Percentiles rank a stretch among this genome's conserved stretches.
Evolutionary conservation across 2,329 filamentous ascomycete genomes (phyloP).

Genomic region (Reticulascus tulasneorum): DNA sequence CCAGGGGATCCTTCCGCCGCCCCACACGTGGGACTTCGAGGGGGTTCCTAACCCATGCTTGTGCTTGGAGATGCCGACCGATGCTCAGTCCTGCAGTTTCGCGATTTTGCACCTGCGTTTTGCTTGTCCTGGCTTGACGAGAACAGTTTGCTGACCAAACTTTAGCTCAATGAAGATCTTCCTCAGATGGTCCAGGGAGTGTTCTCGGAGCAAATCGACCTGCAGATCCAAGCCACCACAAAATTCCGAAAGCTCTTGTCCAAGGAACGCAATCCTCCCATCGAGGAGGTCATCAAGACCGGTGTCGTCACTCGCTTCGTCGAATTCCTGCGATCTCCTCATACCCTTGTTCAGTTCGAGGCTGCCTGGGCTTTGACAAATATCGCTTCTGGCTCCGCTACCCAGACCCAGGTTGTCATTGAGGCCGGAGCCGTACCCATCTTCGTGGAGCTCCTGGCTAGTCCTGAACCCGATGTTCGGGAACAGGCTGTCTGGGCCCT

Average conservation of each 20-base stretch:
- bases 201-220: conserved; percentile 97
- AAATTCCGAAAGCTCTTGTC: conserved; percentile 98
- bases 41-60: conserved; percentile 6
- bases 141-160: conserved; percentile 21
- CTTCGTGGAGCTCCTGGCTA: conserved; percentile 92
- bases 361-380: conserved; percentile 99
- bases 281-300: conserved; percentile 98
- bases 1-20: conserved; percentile 11
- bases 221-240: conserved; percentile 94
- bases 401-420: conserved; percentile 98
- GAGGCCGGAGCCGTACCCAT: conserved; percentile 97
- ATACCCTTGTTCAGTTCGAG: conserved; percentile 98
- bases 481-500: conserved; percentile 98
- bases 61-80: conserved; percentile 7
- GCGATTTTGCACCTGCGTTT: neutral
- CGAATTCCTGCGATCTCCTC: conserved; percentile 94
- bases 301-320: conserved; percentile 97
- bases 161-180: conserved; percentile 91
- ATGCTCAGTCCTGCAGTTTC: conserved; percentile 1
- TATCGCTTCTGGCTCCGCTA: conserved; percentile 94
- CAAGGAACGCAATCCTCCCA: conserved; percentile 98
- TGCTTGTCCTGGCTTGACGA: neutral
- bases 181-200: conserved; percentile 97
- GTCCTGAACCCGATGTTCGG: conserved; percentile 94
- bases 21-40: too few species aligned